Evolutionary conservation across 2,329 filamentous ascomycete species (phyloP).

Genomic region (Aspergillus quadricinctus): DNA sequence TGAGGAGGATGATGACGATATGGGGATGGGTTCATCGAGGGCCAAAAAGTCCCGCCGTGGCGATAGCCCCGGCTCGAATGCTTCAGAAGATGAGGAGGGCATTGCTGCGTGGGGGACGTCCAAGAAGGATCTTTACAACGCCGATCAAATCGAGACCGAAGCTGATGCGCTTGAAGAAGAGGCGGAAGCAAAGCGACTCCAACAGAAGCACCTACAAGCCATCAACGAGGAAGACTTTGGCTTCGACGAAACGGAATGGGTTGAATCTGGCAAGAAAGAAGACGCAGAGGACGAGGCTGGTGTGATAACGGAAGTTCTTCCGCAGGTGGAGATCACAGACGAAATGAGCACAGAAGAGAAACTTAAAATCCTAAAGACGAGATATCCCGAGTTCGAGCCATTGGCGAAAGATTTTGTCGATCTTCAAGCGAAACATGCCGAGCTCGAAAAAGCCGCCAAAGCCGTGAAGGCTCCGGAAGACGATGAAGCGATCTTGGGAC

Average conservation of each 20-base stretch:
- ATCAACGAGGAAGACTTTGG: constrained; percentile 92
- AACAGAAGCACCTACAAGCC: constrained; percentile 82
- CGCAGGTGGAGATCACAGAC: constrained; percentile 74
- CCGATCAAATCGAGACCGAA: constrained; percentile 69
- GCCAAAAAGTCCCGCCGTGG: constrained; percentile 17
- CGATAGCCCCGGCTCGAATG: constrained; percentile 19
- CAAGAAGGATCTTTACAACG: constrained; percentile 88
- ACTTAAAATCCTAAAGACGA: constrained; percentile 66
- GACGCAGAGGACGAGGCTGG: constrained; percentile 48
- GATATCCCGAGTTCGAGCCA: constrained; percentile 90
- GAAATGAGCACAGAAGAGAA: constrained; percentile 73
- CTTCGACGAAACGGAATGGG: constrained; percentile 87
- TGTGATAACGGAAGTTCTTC: constrained; percentile 80
- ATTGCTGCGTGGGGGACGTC: constrained; percentile 80
- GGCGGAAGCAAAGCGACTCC: constrained; percentile 77
- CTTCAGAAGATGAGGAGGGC: constrained; percentile 45
- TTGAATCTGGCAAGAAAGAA: constrained; percentile 50
- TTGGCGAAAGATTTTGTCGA: constrained; percentile 73
- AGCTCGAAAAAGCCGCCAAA: constrained; percentile 56
- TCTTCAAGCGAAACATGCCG: constrained; percentile 60
- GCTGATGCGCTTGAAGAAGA: constrained; percentile 85
- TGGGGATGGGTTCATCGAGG: constrained; percentile 12
- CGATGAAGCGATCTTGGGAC: constrained; percentile 35
- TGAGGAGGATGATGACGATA: constrained; percentile 29
- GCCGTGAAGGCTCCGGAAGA: constrained; percentile 47